Evolutionary conservation across 768 basidiomycete genomes (phyloP).

Genomic region (Psilocybe cyanescens): DNA sequence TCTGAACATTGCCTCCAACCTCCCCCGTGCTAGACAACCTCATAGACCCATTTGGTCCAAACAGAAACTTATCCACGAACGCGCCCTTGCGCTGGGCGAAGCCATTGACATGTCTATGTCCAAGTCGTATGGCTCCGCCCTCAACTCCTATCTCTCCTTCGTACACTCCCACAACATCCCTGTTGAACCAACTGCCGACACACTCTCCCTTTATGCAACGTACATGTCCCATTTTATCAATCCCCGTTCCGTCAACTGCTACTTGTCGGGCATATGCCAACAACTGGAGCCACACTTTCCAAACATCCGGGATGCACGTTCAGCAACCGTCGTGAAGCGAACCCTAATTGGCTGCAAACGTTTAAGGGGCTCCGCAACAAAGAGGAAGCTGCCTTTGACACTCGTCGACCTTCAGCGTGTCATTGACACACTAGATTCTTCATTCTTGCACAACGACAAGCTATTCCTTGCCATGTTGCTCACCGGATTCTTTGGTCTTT

Average conservation of each 20-base stretch:
- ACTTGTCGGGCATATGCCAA: conserved; percentile 17
- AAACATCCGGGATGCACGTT: not conserved
- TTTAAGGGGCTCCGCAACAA: not conserved
- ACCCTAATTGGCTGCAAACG: conserved; percentile 3
- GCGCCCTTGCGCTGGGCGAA: conserved; percentile 16
- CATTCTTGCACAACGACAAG: conserved; percentile 1
- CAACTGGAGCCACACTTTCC: conserved; percentile 17
- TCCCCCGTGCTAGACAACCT: not conserved
- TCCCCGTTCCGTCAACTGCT: conserved; percentile 19
- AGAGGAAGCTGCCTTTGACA: conserved; percentile 14
- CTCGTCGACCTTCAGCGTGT: not conserved
- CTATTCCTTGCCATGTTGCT: conserved; percentile 23
- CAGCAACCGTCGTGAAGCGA: not conserved
- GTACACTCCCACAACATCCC: conserved; percentile 32
- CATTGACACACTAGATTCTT: not conserved
- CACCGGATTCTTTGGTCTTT: conserved; percentile 32
- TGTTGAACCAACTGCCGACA: conserved; percentile 39
- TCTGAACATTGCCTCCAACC: conserved; percentile 18
- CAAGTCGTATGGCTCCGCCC: conserved; percentile 31
- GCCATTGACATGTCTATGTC: conserved; percentile 26
- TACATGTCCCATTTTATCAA: conserved; percentile 12
- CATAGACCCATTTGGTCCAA: conserved; percentile 4
- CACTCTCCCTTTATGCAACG: conserved; percentile 34
- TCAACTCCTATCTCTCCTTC: conserved; percentile 43
- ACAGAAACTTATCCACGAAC: conserved; percentile 7